phyloP scores from a whole-genome alignment of 345 rosid genomes.

The Populus davidiana region DNA sequence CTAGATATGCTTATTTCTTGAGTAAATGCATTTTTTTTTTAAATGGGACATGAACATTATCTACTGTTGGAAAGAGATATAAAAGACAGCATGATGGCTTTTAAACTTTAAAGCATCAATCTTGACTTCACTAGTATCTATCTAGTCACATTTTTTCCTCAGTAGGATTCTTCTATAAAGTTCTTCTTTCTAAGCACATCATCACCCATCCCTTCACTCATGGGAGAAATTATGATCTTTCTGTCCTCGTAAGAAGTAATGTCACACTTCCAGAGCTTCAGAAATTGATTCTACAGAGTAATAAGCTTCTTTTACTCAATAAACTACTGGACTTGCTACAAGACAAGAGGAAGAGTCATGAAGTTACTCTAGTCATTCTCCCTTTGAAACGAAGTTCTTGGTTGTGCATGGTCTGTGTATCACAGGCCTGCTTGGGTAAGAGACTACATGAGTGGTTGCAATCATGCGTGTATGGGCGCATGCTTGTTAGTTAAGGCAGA shows the following conservation, averaged over 20 bases:
- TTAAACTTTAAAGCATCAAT: neutral
- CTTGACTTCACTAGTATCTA: neutral
- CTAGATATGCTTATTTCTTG: neutral
- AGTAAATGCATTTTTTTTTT: neutral
- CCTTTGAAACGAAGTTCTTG: neutral
- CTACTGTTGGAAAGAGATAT: neutral
- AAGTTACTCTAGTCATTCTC: neutral
- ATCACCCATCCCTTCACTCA: neutral
- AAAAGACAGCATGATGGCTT: neutral
- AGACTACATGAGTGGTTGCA: neutral
- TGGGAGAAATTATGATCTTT: neutral
- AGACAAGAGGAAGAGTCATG: neutral
- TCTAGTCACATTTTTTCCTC: neutral
- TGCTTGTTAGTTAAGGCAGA: neutral
- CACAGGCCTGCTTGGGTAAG: neutral
- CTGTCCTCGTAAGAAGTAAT: neutral
- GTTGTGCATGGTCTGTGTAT: neutral
- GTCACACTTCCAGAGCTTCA: neutral
- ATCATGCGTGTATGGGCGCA: neutral
- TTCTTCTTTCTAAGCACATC: neutral
- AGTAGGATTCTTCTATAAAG: neutral
- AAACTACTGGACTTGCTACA: neutral
- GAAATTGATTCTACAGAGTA: neutral
- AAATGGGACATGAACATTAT: neutral
- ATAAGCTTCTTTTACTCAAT: neutral